Conservation (phyloP, 768 basidiomycete genomes). For the Mycena pura region DNA sequence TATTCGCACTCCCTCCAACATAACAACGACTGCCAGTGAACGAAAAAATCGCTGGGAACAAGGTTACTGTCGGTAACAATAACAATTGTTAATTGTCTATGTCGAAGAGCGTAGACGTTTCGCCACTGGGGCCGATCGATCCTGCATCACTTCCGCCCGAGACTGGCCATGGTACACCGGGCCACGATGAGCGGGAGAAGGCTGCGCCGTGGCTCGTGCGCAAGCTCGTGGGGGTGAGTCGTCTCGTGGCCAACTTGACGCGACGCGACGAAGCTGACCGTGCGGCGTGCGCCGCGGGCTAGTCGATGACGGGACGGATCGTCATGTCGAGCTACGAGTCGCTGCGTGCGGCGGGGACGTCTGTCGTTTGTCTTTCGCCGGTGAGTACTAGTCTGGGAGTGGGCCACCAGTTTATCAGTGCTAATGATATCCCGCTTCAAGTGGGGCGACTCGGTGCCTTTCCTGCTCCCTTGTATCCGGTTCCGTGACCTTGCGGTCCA, state of each 20-base stretch:
- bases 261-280: not conserved
- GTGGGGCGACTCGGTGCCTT: constrained; percentile 71
- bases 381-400: constrained; percentile 42
- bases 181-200: constrained; percentile 57
- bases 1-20: not conserved
- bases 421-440: too few species aligned
- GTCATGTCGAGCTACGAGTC: constrained; percentile 71
- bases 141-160: constrained; percentile 48
- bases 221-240: constrained; percentile 62
- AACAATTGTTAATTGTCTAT: too few species aligned
- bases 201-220: constrained; percentile 67
- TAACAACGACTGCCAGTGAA: too few species aligned
- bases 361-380: constrained; percentile 65
- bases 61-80: not conserved
- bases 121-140: constrained; percentile 57
- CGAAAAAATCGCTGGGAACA: too few species aligned
- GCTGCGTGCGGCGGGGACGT: constrained; percentile 63
- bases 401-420: not conserved
- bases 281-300: too few species aligned
- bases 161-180: too few species aligned
- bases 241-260: not conserved
- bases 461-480: constrained; percentile 67
- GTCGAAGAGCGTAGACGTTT: constrained; percentile 34
- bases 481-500: constrained; percentile 69
- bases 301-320: constrained; percentile 69